Evolutionary conservation across 2,329 filamentous ascomycete genomes (phyloP).

Genomic region (Rasamsonia emersonii): DNA sequence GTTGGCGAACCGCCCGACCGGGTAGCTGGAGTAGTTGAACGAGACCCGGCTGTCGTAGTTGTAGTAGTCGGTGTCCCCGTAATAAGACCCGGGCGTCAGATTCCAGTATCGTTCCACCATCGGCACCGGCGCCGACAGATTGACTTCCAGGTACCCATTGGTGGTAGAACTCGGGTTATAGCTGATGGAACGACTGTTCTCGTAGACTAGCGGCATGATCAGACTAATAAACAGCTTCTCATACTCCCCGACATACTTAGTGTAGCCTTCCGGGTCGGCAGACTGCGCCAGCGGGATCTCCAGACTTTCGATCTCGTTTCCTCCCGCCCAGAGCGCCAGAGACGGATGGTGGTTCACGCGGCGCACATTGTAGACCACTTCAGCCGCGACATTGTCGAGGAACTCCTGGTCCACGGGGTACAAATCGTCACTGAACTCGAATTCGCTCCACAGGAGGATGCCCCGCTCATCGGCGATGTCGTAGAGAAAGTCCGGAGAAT

Average conservation of each 20-base stretch:
- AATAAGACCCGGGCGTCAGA: slow-evolving; percentile 43
- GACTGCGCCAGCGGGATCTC: slow-evolving; percentile 38
- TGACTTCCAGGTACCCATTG: slow-evolving; percentile 49
- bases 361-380: slow-evolving; percentile 54
- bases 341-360: slow-evolving; percentile 54
- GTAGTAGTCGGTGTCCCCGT: slow-evolving; percentile 55
- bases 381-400: slow-evolving; percentile 46
- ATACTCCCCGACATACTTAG: slow-evolving; percentile 43
- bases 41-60: slow-evolving; percentile 47
- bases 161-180: slow-evolving; percentile 54
- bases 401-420: slow-evolving; percentile 50
- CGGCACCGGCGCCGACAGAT: slow-evolving; percentile 45
- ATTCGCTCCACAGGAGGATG: slow-evolving; percentile 55
- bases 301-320: slow-evolving; percentile 53
- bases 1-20: slow-evolving; percentile 52
- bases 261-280: slow-evolving; percentile 37
- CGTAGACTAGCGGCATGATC: slow-evolving; percentile 48
- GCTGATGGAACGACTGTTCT: slow-evolving; percentile 51
- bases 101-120: slow-evolving; percentile 52
- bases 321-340: slow-evolving; percentile 46
- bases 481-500: slow-evolving; percentile 54
- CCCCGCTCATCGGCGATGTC: slow-evolving; percentile 55
- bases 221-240: slow-evolving; percentile 50
- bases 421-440: slow-evolving; percentile 53
- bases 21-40: slow-evolving; percentile 49